phyloP scores from a whole-genome alignment of 1,284 basidiomycete genomes.

The Ustilago nuda region DNA sequence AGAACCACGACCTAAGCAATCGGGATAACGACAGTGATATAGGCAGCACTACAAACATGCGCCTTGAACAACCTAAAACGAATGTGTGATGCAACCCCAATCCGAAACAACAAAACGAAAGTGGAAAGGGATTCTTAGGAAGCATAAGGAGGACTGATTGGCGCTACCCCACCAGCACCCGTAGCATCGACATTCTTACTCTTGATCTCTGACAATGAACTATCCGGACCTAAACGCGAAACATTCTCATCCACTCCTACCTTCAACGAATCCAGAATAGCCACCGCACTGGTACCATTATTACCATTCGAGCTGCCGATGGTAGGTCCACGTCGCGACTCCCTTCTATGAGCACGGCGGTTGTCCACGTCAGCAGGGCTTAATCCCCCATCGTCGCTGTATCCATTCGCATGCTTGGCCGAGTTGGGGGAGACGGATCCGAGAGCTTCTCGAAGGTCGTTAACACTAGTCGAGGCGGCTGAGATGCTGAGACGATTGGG shows the following conservation, averaged over 20 bases:
- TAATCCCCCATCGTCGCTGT: slow-evolving; percentile 20
- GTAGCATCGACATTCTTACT: neutral
- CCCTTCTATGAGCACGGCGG: slow-evolving; percentile 41
- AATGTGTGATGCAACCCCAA: neutral
- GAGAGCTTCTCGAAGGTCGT: slow-evolving; percentile 53
- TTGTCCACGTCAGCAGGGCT: slow-evolving; percentile 22
- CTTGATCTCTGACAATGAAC: slow-evolving; percentile 10
- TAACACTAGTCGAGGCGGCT: slow-evolving; percentile 41
- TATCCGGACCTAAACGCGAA: slow-evolving; percentile 31
- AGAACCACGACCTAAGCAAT: neutral
- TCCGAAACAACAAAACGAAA: neutral
- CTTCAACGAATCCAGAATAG: slow-evolving; percentile 51
- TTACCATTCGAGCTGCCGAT: slow-evolving; percentile 21
- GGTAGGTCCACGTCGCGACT: slow-evolving; percentile 30
- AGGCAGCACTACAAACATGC: neutral
- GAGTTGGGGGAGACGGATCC: slow-evolving; percentile 25
- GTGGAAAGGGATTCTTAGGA: slow-evolving; percentile 11
- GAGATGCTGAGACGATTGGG: slow-evolving; percentile 28
- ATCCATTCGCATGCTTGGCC: slow-evolving; percentile 21
- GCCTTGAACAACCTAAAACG: neutral
- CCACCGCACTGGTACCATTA: slow-evolving; percentile 29
- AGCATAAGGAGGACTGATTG: slow-evolving; percentile 43
- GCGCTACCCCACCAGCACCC: neutral
- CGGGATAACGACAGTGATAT: neutral
- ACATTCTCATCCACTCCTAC: slow-evolving; percentile 44